phyloP scores from a whole-genome alignment of 768 basidiomycete genomes.

The Russula sp. region DNA sequence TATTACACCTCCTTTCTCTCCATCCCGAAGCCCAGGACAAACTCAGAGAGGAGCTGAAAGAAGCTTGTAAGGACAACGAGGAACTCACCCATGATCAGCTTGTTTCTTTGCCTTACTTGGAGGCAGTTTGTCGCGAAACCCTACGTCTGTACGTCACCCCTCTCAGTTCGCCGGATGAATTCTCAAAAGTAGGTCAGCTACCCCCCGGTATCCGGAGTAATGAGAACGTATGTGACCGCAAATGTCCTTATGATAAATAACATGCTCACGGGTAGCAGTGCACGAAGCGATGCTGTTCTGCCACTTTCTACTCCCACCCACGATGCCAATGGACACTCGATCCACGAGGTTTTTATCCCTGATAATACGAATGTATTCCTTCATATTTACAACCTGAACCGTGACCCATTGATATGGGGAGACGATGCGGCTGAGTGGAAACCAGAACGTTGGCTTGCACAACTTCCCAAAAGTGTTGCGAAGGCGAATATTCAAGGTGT shows the following conservation, averaged over 20 bases:
- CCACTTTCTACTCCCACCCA: neutral
- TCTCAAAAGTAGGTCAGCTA: too few relatives aligned
- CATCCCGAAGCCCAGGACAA: slow-evolving; percentile 24
- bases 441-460: slow-evolving; percentile 39
- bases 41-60: too few relatives aligned
- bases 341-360: slow-evolving; percentile 17
- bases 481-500: too few relatives aligned
- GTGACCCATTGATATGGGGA: slow-evolving; percentile 31
- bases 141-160: too few relatives aligned
- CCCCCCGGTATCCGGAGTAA: too few relatives aligned
- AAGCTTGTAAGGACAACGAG: slow-evolving; percentile 21
- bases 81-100: slow-evolving; percentile 32
- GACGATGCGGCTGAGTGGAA: slow-evolving; percentile 38
- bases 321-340: neutral
- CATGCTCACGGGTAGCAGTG: neutral
- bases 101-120: slow-evolving; percentile 20
- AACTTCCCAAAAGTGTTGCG: slow-evolving; percentile 24
- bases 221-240: neutral
- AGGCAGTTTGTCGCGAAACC: too few relatives aligned
- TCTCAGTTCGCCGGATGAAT: too few relatives aligned
- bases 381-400: too few relatives aligned
- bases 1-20: slow-evolving; percentile 26
- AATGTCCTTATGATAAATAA: neutral
- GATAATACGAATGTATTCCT: too few relatives aligned
- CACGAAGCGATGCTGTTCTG: neutral